phyloP scores from a whole-genome alignment of 192 early-diverging fungal species.

The Phlyctochytrium planicorne region DNA sequence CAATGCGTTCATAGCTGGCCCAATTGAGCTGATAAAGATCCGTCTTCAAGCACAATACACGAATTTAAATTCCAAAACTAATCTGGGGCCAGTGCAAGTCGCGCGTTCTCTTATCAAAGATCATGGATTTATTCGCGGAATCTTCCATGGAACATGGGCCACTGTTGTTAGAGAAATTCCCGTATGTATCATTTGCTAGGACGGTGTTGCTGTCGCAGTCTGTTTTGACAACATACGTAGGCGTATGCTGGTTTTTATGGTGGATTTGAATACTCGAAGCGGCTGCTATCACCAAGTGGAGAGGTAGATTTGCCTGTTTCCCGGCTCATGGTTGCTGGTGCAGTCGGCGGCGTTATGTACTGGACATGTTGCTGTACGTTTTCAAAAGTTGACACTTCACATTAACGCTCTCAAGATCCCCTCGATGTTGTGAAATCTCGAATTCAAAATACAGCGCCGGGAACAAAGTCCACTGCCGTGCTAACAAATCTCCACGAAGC shows the following conservation, averaged over 20 bases:
- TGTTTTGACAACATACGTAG: background rate
- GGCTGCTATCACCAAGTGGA: constrained; percentile 30
- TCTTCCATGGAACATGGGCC: constrained; percentile 80
- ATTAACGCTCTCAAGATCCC: constrained; percentile 46
- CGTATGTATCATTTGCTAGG: too few relatives aligned
- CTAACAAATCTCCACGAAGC: constrained; percentile 13
- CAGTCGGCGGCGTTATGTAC: constrained; percentile 75
- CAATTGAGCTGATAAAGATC: constrained; percentile 87
- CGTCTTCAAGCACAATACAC: constrained; percentile 77
- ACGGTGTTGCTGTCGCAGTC: background rate
- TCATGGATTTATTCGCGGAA: constrained; percentile 69
- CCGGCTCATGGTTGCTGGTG: constrained; percentile 74
- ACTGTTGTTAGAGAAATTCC: constrained; percentile 55
- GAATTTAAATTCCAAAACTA: constrained; percentile 16
- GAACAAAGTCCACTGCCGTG: constrained; percentile 9
- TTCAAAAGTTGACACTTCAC: background rate
- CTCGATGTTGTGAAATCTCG: constrained; percentile 83
- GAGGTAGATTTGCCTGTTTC: constrained; percentile 35
- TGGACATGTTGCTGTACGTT: constrained; percentile 67
- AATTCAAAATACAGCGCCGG: constrained; percentile 24
- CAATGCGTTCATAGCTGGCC: constrained; percentile 78
- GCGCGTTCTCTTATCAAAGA: constrained; percentile 61
- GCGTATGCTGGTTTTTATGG: constrained; percentile 85
- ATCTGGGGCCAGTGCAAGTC: constrained; percentile 68
- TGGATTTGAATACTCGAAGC: constrained; percentile 79